Percentiles rank a stretch among this genome's conserved stretches.
Evolutionary conservation across 1,139 yeast species (phyloP).

Genomic region (Kodamaea sp.): DNA sequence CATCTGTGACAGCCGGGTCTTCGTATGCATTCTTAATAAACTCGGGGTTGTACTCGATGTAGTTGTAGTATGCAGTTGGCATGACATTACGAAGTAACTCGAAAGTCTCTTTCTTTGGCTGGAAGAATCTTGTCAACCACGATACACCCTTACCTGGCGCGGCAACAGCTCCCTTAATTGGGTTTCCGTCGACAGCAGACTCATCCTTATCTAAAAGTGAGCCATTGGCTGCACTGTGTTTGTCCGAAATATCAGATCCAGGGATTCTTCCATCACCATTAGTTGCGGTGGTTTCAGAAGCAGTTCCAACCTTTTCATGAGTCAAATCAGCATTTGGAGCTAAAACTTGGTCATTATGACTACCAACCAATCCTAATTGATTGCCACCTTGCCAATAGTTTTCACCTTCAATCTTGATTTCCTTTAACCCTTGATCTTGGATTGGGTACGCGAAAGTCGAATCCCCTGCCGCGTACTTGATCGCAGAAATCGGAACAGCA

Average conservation of each 20-base stretch:
- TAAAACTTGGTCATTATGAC: constrained; percentile 29
- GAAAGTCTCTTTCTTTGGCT: constrained; percentile 42
- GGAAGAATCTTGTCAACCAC: constrained; percentile 41
- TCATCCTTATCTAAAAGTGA: constrained; percentile 17
- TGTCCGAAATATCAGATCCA: constrained; percentile 21
- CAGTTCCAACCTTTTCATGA: constrained; percentile 4
- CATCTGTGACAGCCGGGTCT: constrained; percentile 62
- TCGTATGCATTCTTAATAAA: constrained; percentile 58
- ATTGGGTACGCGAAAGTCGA: constrained; percentile 49
- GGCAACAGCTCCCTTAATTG: constrained; percentile 12
- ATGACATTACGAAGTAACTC: constrained; percentile 38
- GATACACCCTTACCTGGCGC: constrained; percentile 20
- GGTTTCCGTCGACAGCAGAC: constrained; percentile 1
- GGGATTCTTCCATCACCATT: constrained; percentile 11
- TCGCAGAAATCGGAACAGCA: constrained; percentile 74
- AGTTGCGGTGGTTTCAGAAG: constrained; percentile 9
- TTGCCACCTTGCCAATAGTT: constrained; percentile 50
- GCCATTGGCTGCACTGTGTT: constrained; percentile 15
- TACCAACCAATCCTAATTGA: constrained; percentile 35
- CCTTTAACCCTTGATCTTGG: constrained; percentile 64
- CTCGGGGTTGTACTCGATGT: constrained; percentile 44
- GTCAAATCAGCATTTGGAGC: constrained; percentile 13
- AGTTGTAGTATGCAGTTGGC: constrained; percentile 45
- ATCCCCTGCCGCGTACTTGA: constrained; percentile 60
- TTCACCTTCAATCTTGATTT: constrained; percentile 56